phyloP scores from a whole-genome alignment of 1,139 yeast species.

The Sugiyamaella sp. region DNA sequence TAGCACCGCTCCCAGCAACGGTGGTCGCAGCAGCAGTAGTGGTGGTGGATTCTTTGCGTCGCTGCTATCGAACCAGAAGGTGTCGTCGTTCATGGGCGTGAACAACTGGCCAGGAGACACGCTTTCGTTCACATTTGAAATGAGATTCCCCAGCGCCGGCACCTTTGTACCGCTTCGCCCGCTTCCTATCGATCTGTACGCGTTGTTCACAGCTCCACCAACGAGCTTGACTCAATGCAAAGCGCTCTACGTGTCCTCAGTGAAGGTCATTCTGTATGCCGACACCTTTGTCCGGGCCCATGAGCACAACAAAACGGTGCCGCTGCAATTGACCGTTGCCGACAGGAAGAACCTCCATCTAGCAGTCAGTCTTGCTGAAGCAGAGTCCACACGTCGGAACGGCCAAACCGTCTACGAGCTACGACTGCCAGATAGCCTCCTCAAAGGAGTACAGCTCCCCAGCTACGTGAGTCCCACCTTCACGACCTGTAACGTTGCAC shows the following conservation, averaged over 20 bases:
- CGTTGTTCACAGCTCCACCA: constrained; percentile 31
- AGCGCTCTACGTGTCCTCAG: constrained; percentile 30
- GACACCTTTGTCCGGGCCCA: constrained; percentile 38
- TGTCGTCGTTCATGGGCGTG: constrained; percentile 27
- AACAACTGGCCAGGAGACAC: constrained; percentile 24
- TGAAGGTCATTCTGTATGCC: constrained; percentile 34
- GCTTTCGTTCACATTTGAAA: constrained; percentile 34
- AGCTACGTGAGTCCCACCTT: constrained; percentile 57
- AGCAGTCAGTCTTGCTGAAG: constrained; percentile 23
- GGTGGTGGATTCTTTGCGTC: constrained; percentile 22
- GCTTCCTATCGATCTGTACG: constrained; percentile 35
- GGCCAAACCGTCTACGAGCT: constrained; percentile 31
- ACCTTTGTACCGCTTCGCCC: constrained; percentile 32
- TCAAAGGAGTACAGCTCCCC: constrained; percentile 51
- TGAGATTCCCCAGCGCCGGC: constrained; percentile 34
- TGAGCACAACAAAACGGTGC: constrained; percentile 26
- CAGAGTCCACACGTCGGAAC: too few relatives aligned
- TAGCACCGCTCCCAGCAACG: constrained; percentile 11
- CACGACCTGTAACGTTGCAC: constrained; percentile 57
- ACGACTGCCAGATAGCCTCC: constrained; percentile 27
- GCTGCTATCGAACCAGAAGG: constrained; percentile 16
- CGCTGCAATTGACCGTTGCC: constrained; percentile 28
- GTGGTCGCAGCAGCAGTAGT: constrained; percentile 7
- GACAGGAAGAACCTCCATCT: constrained; percentile 24
- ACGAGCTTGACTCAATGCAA: constrained; percentile 17